Conservation (phyloP, 495 filamentous ascomycete genomes). For the Corynascus novoguineensis region DNA sequence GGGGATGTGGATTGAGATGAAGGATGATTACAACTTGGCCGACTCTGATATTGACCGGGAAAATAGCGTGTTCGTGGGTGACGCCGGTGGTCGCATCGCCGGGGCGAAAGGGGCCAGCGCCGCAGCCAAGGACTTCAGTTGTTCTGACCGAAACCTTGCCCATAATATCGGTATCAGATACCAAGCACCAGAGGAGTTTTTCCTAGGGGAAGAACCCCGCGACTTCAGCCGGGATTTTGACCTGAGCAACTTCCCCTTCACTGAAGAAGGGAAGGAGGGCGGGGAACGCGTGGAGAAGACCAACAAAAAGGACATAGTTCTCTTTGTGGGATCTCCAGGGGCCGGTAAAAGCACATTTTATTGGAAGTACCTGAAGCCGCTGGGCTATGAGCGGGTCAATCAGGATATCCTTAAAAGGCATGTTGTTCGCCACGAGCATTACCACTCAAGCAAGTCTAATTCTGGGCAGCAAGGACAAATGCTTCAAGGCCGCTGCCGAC, state of each 20-base stretch:
- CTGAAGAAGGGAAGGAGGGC: constrained; percentile 9
- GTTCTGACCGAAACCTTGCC: constrained; percentile 80
- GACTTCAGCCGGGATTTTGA: constrained; percentile 66
- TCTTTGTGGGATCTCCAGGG: constrained; percentile 84
- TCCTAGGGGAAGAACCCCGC: constrained; percentile 58
- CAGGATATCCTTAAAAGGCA: constrained; percentile 86
- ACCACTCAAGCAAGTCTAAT: neutral
- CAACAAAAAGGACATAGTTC: constrained; percentile 65
- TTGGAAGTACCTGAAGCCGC: constrained; percentile 68
- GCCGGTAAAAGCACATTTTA: constrained; percentile 91
- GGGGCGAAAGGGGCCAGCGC: constrained; percentile 20
- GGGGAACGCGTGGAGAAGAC: constrained; percentile 52
- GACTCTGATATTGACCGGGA: constrained; percentile 58
- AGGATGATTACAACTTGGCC: constrained; percentile 65
- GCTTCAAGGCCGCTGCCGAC: constrained; percentile 68
- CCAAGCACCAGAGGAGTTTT: constrained; percentile 86
- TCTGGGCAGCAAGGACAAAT: constrained; percentile 54
- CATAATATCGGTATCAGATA: constrained; percentile 74
- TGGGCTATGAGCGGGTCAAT: constrained; percentile 81
- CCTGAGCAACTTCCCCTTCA: constrained; percentile 35
- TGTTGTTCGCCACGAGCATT: neutral
- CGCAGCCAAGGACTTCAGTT: constrained; percentile 55
- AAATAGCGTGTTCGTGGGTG: constrained; percentile 79
- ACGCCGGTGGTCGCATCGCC: constrained; percentile 60
- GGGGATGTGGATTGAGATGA: constrained; percentile 85